A percentile compares a stretch with the other conserved stretches of the same genome.
Evolutionary conservation across 2,329 filamentous ascomycete species (phyloP).

Genomic region (Paraphaeosphaeria sporulosa): DNA sequence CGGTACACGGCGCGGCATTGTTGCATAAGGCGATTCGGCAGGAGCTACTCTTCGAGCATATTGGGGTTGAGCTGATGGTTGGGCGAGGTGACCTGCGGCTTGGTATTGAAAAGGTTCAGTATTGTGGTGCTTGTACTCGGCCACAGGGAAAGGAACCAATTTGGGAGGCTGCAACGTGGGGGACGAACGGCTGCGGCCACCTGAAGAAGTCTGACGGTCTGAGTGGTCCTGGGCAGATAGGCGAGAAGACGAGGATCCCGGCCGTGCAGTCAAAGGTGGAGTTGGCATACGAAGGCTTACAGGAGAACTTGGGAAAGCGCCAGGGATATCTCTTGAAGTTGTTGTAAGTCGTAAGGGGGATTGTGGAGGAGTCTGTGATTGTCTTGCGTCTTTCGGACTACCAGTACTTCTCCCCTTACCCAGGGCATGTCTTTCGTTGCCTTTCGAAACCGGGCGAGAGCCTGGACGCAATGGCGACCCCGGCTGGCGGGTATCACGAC

Average conservation of each 20-base stretch:
- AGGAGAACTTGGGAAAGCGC: slow-evolving; percentile 44
- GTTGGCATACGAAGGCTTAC: slow-evolving; percentile 30
- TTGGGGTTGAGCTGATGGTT: slow-evolving; percentile 34
- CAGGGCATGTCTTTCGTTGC: slow-evolving; percentile 30
- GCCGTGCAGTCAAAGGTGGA: slow-evolving; percentile 28
- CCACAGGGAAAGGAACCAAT: slow-evolving; percentile 38
- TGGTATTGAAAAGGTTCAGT: slow-evolving; percentile 45
- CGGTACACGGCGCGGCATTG: slow-evolving; percentile 48
- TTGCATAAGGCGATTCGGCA: slow-evolving; percentile 34
- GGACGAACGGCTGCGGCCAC: slow-evolving; percentile 27
- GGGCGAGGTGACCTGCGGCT: slow-evolving; percentile 34
- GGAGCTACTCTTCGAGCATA: slow-evolving; percentile 39
- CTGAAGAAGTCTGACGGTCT: slow-evolving; percentile 22
- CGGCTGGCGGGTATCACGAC: slow-evolving; percentile 43
- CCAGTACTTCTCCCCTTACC: slow-evolving; percentile 8
- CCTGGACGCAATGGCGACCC: slow-evolving; percentile 51
- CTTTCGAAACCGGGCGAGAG: slow-evolving; percentile 51
- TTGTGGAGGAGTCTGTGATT: slow-evolving; percentile 29
- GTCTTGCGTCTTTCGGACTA: slow-evolving; percentile 3
- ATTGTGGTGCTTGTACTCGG: slow-evolving; percentile 31
- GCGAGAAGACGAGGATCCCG: slow-evolving; percentile 28
- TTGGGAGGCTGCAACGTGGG: slow-evolving; percentile 31
- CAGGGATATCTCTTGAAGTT: slow-evolving; percentile 45
- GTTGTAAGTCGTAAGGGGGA: slow-evolving; percentile 33
- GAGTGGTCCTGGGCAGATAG: slow-evolving; percentile 24